Evolutionary conservation across 148 eudicot genomes (phyloP), one percentile per base, ranked within the genome.

Genomic region (Nepenthes mirabilis): DNA sequence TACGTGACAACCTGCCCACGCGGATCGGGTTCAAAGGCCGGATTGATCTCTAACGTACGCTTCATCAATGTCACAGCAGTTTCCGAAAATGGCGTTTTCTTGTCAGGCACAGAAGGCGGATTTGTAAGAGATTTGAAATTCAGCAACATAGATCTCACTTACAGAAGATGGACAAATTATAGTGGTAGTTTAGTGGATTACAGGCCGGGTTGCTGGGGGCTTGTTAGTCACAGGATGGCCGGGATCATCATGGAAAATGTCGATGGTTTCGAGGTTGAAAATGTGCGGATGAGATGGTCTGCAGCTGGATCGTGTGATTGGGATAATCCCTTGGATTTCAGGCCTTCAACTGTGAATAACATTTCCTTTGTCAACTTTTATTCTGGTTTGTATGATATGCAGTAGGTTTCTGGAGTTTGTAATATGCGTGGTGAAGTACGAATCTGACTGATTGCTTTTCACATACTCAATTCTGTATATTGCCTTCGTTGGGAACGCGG

Each of bases 1-100:
- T 91, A 88, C 56, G 68, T 91, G 51, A 91, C 98, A 36, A 82
- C 96, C 47, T 91, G 98, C 61, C 90, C 96, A 50, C 71, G 98
- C 13, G 36, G 75, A 72, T 9, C 54, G 35, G 55, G 64, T 14
- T 62, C 83, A 9, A 83, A 62, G 45, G 68, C 83, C 48, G 98
- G 98, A 34, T 73, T 83, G 50, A 88, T 88, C 62, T 82, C 91
- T 14, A 78, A 77, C 64, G 48, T 91, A 36, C 72, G 58, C 56
- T 86, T 91, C 69, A 72, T 88, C 66, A 91, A 91, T 80, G 86
- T 91, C 49, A 88, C 91, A 51, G 65, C 94, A 32, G 78, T 71
- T 56, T 91, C 98, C 0, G 98, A 91, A 68, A 91, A 91, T 11
- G 98, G 98, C 2, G 76, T 86, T 37, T 77, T 91, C 76, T 55